These are phyloP conservation scores for Inga laurina DNA, from an alignment of 306 rosid genomes.

Conservation along the genomic window DNA sequence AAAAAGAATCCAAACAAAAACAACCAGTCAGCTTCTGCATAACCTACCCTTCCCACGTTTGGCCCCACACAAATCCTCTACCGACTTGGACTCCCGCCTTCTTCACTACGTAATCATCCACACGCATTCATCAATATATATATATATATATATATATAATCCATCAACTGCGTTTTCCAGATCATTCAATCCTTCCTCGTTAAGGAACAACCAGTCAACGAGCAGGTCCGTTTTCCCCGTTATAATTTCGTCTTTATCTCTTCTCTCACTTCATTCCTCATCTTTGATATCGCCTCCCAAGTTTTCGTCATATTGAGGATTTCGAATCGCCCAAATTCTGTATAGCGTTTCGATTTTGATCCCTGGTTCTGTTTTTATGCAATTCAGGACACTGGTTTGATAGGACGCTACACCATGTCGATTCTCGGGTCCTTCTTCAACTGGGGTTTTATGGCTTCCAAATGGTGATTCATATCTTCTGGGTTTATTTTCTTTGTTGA, in stretches of 20 bases:
- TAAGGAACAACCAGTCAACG: constrained; percentile 27
- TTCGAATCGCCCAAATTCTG: constrained; percentile 1
- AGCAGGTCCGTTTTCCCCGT: background rate
- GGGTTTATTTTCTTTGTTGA: background rate
- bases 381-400: constrained; percentile 34
- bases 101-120: background rate
- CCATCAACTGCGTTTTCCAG: background rate
- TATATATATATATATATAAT: background rate
- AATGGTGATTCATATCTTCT: constrained; percentile 56
- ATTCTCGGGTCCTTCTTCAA: constrained; percentile 89
- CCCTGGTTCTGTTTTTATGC: constrained; percentile 9
- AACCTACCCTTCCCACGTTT: background rate
- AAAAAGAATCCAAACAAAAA: background rate
- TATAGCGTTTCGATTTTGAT: constrained; percentile 21
- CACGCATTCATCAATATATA: background rate
- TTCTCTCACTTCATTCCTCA: background rate
- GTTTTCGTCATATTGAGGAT: background rate
- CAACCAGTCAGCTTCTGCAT: background rate
- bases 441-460: constrained; percentile 86
- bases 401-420: constrained; percentile 55
- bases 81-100: background rate
- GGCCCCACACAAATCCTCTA: background rate
- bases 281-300: background rate
- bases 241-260: background rate
- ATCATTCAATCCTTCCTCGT: constrained; percentile 34